Evolutionary conservation across 441 rosid species (phyloP), one percentile per base, ranked within the genome.

Genomic region (Francoa sonchifolia): DNA sequence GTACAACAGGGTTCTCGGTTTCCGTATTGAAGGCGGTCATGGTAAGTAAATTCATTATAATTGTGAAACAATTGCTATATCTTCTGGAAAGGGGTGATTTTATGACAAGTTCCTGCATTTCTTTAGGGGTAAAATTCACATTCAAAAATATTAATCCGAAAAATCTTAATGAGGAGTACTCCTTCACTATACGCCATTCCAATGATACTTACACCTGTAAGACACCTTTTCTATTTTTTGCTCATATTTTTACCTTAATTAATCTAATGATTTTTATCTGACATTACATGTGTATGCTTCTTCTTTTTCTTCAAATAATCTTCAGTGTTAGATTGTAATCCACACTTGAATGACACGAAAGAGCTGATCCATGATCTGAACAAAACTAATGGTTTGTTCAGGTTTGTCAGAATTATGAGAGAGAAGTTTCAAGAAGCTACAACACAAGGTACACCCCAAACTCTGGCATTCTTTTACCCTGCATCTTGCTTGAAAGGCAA

Each of bases 311-410:
- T 54, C 39, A 38, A 33, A 32, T 58, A 55, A 38, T 55, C 51
- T 57, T 54, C 68, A 90, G 99, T 86, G 57, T 58, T 86, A 74
- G 77, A 71, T 41, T 90, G 99, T 55, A 65, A 76, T 40, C 88
- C 85, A 27, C 71, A 62, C 1, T 20, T 86, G 50, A 68, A 67
- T 57, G 69, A 56, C 44, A 67, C 68, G 23, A 58, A 72, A 54
- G 79, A 74, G 48, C 52, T 74, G 71, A 57, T 79, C 46, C 50
- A 29, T 11, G 81, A 72, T 54, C 48, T 82, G 72, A 82, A 82
- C 47, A 59, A 48, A 59, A 76, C 74, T 59, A 79, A 79, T 62
- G 83, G 67, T 58, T 62, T 82, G 25, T 82, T 71, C 65, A 71
- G 57, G 57, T 76, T 79, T 76, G 89, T 74, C 44, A 64, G 79